Percentiles rank a stretch among this genome's conserved stretches.
Evolutionary conservation across 768 basidiomycete genomes (phyloP).

Genomic region (Suillus subalutaceus): DNA sequence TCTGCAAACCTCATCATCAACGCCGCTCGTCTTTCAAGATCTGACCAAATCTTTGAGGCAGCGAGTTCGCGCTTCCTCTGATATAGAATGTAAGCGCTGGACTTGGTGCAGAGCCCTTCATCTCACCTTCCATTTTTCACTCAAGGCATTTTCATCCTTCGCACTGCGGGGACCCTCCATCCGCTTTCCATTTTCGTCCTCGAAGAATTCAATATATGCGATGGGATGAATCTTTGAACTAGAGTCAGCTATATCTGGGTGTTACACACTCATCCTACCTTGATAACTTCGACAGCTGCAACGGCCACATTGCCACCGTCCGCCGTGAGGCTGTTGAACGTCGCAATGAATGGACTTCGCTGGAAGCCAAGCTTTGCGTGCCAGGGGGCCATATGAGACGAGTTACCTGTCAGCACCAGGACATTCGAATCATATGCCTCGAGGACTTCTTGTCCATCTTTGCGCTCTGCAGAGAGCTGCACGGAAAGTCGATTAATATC

Average conservation of each 20-base stretch:
- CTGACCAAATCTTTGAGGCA: slow-evolving; percentile 56
- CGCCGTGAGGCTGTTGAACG: slow-evolving; percentile 73
- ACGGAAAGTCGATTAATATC: background rate
- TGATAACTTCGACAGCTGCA: slow-evolving; percentile 73
- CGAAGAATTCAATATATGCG: slow-evolving; percentile 74
- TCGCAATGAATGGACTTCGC: slow-evolving; percentile 65
- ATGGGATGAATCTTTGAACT: slow-evolving; percentile 64
- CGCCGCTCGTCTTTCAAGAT: slow-evolving; percentile 57
- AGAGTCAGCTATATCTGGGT: slow-evolving; percentile 6
- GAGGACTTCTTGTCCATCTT: slow-evolving; percentile 81
- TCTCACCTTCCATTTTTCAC: slow-evolving; percentile 74
- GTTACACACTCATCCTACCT: slow-evolving; percentile 40
- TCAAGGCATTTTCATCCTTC: slow-evolving; percentile 63
- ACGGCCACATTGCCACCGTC: slow-evolving; percentile 82
- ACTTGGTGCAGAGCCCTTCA: slow-evolving; percentile 8
- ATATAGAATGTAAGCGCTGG: slow-evolving; percentile 8
- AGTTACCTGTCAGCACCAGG: slow-evolving; percentile 80
- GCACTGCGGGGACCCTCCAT: slow-evolving; percentile 68
- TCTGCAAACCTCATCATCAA: slow-evolving; percentile 63
- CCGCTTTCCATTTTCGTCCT: slow-evolving; percentile 48
- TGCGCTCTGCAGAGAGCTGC: slow-evolving; percentile 69
- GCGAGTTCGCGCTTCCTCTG: slow-evolving; percentile 64
- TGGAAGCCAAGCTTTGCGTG: slow-evolving; percentile 85
- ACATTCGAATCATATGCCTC: slow-evolving; percentile 73
- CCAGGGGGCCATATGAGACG: slow-evolving; percentile 86